These are phyloP conservation scores for Yarrowia phangngaensis DNA, from an alignment of 805 yeast species.

Conservation along the genomic window DNA sequence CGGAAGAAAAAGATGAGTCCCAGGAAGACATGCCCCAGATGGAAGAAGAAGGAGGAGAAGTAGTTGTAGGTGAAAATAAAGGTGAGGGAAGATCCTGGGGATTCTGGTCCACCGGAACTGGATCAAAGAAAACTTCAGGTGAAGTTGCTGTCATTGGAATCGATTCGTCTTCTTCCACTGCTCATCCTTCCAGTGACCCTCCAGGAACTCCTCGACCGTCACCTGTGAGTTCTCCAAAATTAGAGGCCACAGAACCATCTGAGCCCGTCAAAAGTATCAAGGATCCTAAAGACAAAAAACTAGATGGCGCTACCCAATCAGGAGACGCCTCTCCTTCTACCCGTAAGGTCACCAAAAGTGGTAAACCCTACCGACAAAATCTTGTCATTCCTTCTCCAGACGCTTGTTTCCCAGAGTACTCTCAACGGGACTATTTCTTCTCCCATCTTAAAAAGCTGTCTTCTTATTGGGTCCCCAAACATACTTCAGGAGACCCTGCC, in stretches of 20 bases:
- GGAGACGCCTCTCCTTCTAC: conserved; percentile 7
- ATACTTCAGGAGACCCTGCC: conserved; percentile 25
- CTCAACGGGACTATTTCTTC: conserved; percentile 29
- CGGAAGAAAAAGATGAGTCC: conserved; percentile 4
- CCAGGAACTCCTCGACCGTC: conserved; percentile 31
- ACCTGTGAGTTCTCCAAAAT: conserved; percentile 24
- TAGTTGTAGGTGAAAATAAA: conserved; percentile 10
- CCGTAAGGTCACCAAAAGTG: conserved; percentile 5
- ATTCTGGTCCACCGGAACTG: conserved; percentile 36
- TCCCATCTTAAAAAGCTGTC: conserved; percentile 31
- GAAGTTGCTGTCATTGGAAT: conserved; percentile 38
- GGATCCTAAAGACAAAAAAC: conserved; percentile 21
- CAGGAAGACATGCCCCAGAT: not conserved
- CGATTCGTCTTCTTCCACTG: conserved; percentile 29
- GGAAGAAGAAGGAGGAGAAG: conserved; percentile 6
- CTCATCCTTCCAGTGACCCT: conserved; percentile 37
- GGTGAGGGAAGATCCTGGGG: conserved; percentile 37
- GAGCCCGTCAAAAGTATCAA: conserved; percentile 25
- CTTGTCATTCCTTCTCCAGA: conserved; percentile 35
- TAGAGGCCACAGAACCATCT: conserved; percentile 20
- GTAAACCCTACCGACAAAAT: conserved; percentile 31
- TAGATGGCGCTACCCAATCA: conserved; percentile 10
- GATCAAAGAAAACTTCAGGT: conserved; percentile 27
- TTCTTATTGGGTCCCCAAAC: conserved; percentile 29
- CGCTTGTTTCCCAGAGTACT: conserved; percentile 34